Conservation (phyloP, 108 stramenopile genomes). For the Nitzschia palea region DNA sequence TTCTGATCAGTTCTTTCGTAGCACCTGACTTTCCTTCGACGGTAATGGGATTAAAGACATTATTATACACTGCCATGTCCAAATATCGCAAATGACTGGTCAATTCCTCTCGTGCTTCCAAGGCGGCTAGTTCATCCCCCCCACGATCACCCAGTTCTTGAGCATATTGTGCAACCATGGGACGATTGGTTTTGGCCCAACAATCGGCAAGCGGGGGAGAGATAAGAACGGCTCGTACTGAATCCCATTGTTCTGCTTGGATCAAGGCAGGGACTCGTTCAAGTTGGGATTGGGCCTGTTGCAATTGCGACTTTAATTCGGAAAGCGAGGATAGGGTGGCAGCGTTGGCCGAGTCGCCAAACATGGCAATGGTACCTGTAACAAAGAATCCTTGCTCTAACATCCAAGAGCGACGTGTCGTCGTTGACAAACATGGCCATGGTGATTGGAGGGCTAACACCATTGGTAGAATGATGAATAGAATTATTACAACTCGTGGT, state of each 20-base stretch:
- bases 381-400: neutral
- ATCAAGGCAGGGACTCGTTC: slow-evolving; percentile 66
- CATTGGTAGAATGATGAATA: too few species aligned
- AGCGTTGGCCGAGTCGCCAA: neutral
- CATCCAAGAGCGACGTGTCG: neutral
- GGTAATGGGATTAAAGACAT: slow-evolving; percentile 81
- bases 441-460: too few species aligned
- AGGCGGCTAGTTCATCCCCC: slow-evolving; percentile 78
- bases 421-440: too few species aligned
- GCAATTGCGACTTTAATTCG: slow-evolving; percentile 2
- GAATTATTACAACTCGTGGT: too few species aligned
- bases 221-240: slow-evolving; percentile 62
- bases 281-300: slow-evolving; percentile 55
- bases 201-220: slow-evolving; percentile 39
- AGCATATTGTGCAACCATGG: slow-evolving; percentile 45
- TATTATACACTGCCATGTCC: slow-evolving; percentile 87
- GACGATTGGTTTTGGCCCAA: slow-evolving; percentile 31
- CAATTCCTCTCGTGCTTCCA: slow-evolving; percentile 72
- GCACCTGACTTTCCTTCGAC: slow-evolving; percentile 65
- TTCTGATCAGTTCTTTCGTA: slow-evolving; percentile 64
- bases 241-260: slow-evolving; percentile 81
- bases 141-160: slow-evolving; percentile 57
- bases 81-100: slow-evolving; percentile 72
- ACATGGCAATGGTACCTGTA: neutral
- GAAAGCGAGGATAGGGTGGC: neutral